Conservation (phyloP, 2,329 filamentous ascomycete genomes). For the Fusarium oligoseptatum region DNA sequence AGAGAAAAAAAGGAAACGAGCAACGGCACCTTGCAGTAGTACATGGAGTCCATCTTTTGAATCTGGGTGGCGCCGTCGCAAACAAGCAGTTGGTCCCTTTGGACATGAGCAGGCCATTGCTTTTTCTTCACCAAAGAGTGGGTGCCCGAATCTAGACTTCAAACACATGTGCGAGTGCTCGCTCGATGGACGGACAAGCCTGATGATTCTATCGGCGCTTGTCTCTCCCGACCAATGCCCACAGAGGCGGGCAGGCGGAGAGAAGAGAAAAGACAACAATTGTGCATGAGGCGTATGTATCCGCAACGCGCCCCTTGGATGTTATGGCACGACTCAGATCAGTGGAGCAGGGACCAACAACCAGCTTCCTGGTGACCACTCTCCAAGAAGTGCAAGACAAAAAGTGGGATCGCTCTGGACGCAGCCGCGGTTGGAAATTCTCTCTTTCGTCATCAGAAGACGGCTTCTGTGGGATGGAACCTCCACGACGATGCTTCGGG, state of each 20-base stretch:
- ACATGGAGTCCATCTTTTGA: slow-evolving; percentile 6
- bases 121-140: slow-evolving; percentile 30
- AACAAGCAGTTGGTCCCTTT: slow-evolving; percentile 20
- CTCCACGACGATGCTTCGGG: slow-evolving; percentile 11
- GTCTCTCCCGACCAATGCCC: slow-evolving; percentile 13
- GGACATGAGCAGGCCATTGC: slow-evolving; percentile 20
- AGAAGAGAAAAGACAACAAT: slow-evolving; percentile 39
- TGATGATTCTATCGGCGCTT: neutral
- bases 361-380: slow-evolving; percentile 10
- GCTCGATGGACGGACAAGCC: slow-evolving; percentile 12
- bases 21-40: slow-evolving; percentile 23
- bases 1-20: slow-evolving; percentile 7
- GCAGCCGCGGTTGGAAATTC: slow-evolving; percentile 8
- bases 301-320: slow-evolving; percentile 28
- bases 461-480: slow-evolving; percentile 13
- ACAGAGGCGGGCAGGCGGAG: slow-evolving; percentile 34
- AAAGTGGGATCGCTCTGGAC: slow-evolving; percentile 12
- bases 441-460: slow-evolving; percentile 24
- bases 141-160: slow-evolving; percentile 19
- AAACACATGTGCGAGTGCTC: slow-evolving; percentile 10
- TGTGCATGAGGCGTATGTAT: slow-evolving; percentile 32
- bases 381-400: slow-evolving; percentile 15
- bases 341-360: slow-evolving; percentile 16
- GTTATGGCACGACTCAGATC: slow-evolving; percentile 20
- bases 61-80: slow-evolving; percentile 6